Evolutionary conservation across 2,329 filamentous ascomycete genomes (phyloP), one percentile per base, ranked within the genome.

Genomic region (Biscogniauxia mediterranea): DNA sequence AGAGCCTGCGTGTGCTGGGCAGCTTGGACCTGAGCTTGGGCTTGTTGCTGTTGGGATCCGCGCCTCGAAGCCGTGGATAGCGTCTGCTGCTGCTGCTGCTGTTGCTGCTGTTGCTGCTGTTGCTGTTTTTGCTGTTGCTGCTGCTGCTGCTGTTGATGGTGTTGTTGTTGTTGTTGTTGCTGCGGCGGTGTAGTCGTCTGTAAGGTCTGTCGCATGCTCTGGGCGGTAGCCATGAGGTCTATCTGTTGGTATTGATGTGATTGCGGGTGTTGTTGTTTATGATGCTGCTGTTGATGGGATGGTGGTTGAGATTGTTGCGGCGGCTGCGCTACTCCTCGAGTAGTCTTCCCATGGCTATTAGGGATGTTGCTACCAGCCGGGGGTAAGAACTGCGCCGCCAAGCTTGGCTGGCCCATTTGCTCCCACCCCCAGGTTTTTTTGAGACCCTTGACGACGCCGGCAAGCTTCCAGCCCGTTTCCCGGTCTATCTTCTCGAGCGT

Each of bases 401-500:
- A 64, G 49, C 67, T 67, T 17, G 67, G 67, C 28, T 61, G 63
- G 38, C 64, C 65, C 64, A 64, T 68, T 57, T 82, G 79, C 65
- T 83, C 81, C 89, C 91, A 94, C 6, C 88, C 89, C 93, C 93
- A 97, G 62, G 84, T 85, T 65, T 85, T 83, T 71, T 88, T 90
- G 42, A 97, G 82, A 61, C 92, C 89, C 50, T 83, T 81, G 69
- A 89, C 85, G n/a, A 95, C 80, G 61, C 88, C 88, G 1, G 83
- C 86, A 5, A 94, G 84, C 46, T 86, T 85, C 91, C 92, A 96
- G 15, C 92, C 91, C 0, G 90, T 93, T 67, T 92, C 87, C 61
- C 84, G 84, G 56, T 87, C 84, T 65, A 96, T 92, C 67, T 85
- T 86, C 53, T 89, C 86, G 50, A 98, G 84, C 25, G 96, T 92